Evolutionary conservation across 306 rosid genomes (phyloP), one percentile per base, ranked within the genome.

Genomic region (Cicer chorassanicum): DNA sequence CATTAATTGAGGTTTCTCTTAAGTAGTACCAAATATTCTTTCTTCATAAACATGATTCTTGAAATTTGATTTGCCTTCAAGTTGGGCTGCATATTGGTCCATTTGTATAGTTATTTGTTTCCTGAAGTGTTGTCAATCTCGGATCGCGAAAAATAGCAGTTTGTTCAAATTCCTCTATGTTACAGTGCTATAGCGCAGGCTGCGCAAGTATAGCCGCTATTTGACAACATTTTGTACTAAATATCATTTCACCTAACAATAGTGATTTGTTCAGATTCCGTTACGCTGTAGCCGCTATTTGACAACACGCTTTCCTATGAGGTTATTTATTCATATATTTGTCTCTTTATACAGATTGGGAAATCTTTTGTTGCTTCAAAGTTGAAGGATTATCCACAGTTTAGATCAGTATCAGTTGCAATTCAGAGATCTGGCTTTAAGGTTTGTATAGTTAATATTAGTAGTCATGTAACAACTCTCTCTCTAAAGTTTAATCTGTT

Each of bases 331-430:
- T 73, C 75, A 55, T 50, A 9, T 66, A 48, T 51, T 75, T 80
- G 70, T 73, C 72, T 46, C 56, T 82, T 8, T 71, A 14, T 78
- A 78, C 92, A 94, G 97, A 85, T 92, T 77, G 96, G 92, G 65
- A 87, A 54, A 81, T 72, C 99, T 59, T 82, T 82, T 78, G 92
- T 94, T 68, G 69, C 85, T 68, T 89, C 97, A 63, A 90, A 78
- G 88, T 78, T 94, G 87, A 94, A 90, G 89, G 96, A 94, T 83
- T 92, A 90, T 82, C 97, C 96, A n/a, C 90, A 84, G 81, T 94
- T 94, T 60, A 84, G 64, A 72, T 82, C 85, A 45, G 92, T 90
- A 72, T 91, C 90, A 36, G 85, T 94, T 86, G 99, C 97, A 67
- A 85, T 83, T 59, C 82, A 42, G 54, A 84, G 78, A 83, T 94